Conservation (phyloP, 345 rosid genomes). For the Sapria himalayana region DNA sequence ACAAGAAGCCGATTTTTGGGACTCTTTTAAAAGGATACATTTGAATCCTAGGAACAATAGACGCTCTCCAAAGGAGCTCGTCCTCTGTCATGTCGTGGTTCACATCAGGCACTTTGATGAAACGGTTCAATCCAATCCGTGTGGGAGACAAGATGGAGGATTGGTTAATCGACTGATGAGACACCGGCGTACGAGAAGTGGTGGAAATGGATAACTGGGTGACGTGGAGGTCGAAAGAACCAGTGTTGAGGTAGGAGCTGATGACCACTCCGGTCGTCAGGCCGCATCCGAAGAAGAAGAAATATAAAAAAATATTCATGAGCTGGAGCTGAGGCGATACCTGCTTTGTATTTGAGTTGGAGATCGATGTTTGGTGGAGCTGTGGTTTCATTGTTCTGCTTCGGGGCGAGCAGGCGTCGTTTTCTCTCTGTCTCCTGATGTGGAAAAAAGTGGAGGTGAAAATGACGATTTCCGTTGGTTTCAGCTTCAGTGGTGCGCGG, state of each 20-base stretch:
- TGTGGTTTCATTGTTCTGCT: too few species aligned
- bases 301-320: conserved; percentile 20
- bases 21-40: conserved; percentile 20
- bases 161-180: not conserved
- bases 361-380: too few species aligned
- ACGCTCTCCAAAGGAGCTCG: conserved; percentile 32
- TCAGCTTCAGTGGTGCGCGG: too few species aligned
- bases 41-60: conserved; percentile 16
- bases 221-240: conserved; percentile 19
- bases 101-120: conserved; percentile 12
- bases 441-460: too few species aligned
- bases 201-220: conserved; percentile 6
- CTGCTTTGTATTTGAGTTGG: too few species aligned
- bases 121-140: conserved; percentile 16
- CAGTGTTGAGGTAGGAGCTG: conserved; percentile 21
- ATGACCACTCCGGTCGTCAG: conserved; percentile 32
- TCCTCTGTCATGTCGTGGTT: conserved; percentile 42
- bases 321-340: conserved; percentile 21
- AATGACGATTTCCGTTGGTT: too few species aligned
- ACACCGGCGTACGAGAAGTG: conserved; percentile 1
- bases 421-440: too few species aligned
- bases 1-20: conserved; percentile 59
- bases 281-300: conserved; percentile 32
- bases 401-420: too few species aligned
- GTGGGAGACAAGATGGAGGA: not conserved